These are phyloP conservation scores for Xerocomellus amylosporus DNA, from an alignment of 768 basidiomycete genomes.

Conservation along the genomic window DNA sequence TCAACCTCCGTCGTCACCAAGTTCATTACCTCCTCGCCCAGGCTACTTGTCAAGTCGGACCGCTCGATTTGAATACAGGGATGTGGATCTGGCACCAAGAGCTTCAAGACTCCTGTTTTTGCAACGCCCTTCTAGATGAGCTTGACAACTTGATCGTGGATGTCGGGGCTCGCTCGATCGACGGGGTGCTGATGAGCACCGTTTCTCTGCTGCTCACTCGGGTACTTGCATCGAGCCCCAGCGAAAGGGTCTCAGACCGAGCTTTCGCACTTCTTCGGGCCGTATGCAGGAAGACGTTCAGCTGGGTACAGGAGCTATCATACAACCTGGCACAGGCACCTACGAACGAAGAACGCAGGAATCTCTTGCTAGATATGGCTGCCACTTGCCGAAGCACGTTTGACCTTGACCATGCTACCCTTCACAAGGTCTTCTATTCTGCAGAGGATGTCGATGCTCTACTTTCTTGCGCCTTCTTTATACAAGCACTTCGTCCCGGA, in stretches of 20 bases:
- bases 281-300: not conserved
- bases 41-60: not conserved
- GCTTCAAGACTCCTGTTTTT: not conserved
- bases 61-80: slow-evolving; percentile 22
- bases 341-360: not conserved
- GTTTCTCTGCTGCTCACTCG: not conserved
- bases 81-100: not conserved
- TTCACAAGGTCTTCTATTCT: not conserved
- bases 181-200: too few species aligned
- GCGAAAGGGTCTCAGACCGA: not conserved
- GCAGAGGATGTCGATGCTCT: not conserved
- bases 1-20: not conserved
- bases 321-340: not conserved
- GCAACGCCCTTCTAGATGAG: not conserved
- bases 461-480: not conserved
- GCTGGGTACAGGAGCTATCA: not conserved
- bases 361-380: not conserved
- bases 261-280: not conserved
- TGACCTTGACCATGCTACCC: not conserved
- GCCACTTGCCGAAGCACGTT: not conserved
- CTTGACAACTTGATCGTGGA: not conserved
- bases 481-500: not conserved
- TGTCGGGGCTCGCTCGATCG: too few species aligned
- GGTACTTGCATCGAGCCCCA: not conserved
- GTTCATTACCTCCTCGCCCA: not conserved